phyloP scores from a whole-genome alignment of 495 filamentous ascomycete species.

The Patellaria atrata region DNA sequence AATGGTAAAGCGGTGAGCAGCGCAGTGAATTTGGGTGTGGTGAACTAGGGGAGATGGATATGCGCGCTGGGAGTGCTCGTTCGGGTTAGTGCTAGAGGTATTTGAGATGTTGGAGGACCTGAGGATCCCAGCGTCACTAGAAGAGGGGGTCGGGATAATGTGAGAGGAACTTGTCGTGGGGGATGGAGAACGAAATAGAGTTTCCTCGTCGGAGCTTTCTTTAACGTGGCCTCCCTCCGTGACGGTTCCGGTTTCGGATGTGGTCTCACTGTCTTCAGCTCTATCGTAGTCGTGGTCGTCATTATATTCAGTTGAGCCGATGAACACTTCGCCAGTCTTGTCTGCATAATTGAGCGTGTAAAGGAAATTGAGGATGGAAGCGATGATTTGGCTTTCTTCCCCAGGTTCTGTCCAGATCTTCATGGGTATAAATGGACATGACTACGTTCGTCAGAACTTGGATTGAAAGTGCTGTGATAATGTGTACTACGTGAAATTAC shows the following conservation, averaged over 20 bases:
- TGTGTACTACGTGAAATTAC: too few relatives aligned
- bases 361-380: conserved; percentile 14
- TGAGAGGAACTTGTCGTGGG: conserved; percentile 2
- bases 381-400: conserved; percentile 12
- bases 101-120: background rate
- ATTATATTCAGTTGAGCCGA: conserved; percentile 7
- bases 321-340: too few relatives aligned
- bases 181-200: conserved; percentile 1
- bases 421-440: conserved; percentile 6
- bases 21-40: conserved; percentile 8
- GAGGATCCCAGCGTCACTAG: background rate
- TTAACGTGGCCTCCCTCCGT: background rate
- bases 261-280: background rate
- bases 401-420: conserved; percentile 15
- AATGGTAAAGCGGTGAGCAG: conserved; percentile 11
- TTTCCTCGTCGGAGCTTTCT: background rate
- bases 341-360: conserved; percentile 15
- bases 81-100: conserved; percentile 2
- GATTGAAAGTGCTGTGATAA: too few relatives aligned
- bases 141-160: background rate
- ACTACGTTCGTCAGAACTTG: too few relatives aligned
- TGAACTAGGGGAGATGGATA: too few relatives aligned
- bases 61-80: too few relatives aligned
- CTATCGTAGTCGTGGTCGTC: background rate
- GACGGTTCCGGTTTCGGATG: background rate